Evolutionary conservation across 1,139 yeast genomes (phyloP), one percentile per base, ranked within the genome.

Genomic region (Pneumocystis carinii): DNA sequence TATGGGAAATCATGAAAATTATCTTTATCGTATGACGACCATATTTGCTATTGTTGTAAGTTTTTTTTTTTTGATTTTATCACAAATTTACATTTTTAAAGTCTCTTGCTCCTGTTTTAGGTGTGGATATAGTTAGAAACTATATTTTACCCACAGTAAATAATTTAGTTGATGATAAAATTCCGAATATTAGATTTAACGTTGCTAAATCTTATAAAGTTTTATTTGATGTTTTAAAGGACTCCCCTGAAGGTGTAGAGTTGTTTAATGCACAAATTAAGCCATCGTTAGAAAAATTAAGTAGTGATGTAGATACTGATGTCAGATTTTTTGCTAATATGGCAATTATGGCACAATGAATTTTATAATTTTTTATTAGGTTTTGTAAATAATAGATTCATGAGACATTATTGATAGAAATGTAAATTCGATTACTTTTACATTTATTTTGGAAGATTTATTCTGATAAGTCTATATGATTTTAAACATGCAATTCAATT

Each of bases 111-210:
- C 86, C 76, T 7, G 77, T 72, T 27, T 81, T 85, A 67, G 77
- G 78, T 62, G 74, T 78, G 60, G 75, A 76, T 15, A 81, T 85
- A 62, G 80, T 87, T 55, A 77, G 82, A 62, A 79, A 79, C 61
- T 84, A 85, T 68, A 82, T 90, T 61, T 77, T 90, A 70, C 96
- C 97, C 29, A 90, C 89, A 71, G 79, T 92, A 67, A 80, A 83
- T 69, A 83, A 83, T 63, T 79, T 90, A 69, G 79, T 84, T 61
- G 79, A 79, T 62, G 98, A 92, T 75, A 81, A 84, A 3, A 97
- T 92, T 64, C 96, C 99, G 69, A 92, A 92, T 74, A 90, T 92
- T 69, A 81, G 97, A 72, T 92, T 92, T 77, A 92, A 90, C 74
- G 90, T 88, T 67, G 97, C 98, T 35, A 90, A 88, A 74, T 83